These are phyloP conservation scores for Dactylellina leptospora DNA, from an alignment of 2,329 filamentous ascomycete genomes.

Conservation along the genomic window DNA sequence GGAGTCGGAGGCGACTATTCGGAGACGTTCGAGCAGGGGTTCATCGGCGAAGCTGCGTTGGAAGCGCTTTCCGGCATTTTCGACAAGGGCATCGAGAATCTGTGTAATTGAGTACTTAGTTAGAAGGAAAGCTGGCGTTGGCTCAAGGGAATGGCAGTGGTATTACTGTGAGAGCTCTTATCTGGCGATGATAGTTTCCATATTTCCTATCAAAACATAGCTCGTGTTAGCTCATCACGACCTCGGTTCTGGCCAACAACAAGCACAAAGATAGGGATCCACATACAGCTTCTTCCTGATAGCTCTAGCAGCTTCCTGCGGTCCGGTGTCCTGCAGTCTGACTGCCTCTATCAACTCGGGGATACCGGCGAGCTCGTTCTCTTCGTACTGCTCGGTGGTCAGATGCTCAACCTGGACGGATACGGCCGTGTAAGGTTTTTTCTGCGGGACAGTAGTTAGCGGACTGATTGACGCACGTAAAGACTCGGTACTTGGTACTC, in stretches of 20 bases:
- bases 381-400: constrained; percentile 86
- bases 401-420: constrained; percentile 91
- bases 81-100: constrained; percentile 87
- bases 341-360: constrained; percentile 95
- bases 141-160: neutral
- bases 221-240: constrained; percentile 1
- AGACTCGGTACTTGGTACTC: neutral
- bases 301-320: constrained; percentile 86
- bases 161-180: constrained; percentile 77
- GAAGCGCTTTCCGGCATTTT: constrained; percentile 89
- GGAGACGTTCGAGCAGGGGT: constrained; percentile 86
- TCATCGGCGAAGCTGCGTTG: constrained; percentile 89
- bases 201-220: constrained; percentile 73
- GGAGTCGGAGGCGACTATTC: constrained; percentile 84
- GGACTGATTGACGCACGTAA: neutral
- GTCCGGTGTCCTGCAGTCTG: constrained; percentile 84
- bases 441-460: constrained; percentile 12
- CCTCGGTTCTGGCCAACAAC: constrained; percentile 7
- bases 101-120: constrained; percentile 20
- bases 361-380: constrained; percentile 90
- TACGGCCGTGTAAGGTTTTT: constrained; percentile 92
- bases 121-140: neutral
- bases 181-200: constrained; percentile 89
- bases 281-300: constrained; percentile 90
- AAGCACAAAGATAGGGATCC: neutral